Evolutionary conservation across 768 basidiomycete genomes (phyloP).

Genomic region (Serendipita vermifera): DNA sequence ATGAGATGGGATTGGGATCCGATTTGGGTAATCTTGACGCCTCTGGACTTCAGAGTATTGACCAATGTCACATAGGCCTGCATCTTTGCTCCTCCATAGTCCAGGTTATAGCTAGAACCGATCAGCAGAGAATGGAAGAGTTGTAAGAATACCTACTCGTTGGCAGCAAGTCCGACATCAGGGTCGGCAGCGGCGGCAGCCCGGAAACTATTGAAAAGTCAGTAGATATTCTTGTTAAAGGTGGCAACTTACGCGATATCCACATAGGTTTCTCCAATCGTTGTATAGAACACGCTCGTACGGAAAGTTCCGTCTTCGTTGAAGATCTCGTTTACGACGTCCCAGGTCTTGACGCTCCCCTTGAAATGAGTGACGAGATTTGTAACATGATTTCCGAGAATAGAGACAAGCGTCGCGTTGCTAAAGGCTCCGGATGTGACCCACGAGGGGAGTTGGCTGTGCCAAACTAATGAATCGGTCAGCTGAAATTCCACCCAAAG

Average conservation of each 20-base stretch:
- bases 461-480: slow-evolving; percentile 29
- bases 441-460: slow-evolving; percentile 42
- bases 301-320: slow-evolving; percentile 37
- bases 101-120: not conserved
- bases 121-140: not conserved
- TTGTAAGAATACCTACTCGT: slow-evolving; percentile 2
- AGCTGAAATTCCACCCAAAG: not conserved
- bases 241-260: slow-evolving; percentile 27
- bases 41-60: slow-evolving; percentile 32
- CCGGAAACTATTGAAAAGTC: slow-evolving; percentile 21
- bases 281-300: slow-evolving; percentile 39
- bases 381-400: slow-evolving; percentile 36
- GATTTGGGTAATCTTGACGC: slow-evolving; percentile 46
- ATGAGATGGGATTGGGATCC: slow-evolving; percentile 37
- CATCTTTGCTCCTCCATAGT: slow-evolving; percentile 34
- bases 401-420: slow-evolving; percentile 17
- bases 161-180: slow-evolving; percentile 31
- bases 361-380: slow-evolving; percentile 41
- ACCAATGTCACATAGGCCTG: slow-evolving; percentile 44
- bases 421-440: slow-evolving; percentile 14
- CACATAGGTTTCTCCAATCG: slow-evolving; percentile 35
- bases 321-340: slow-evolving; percentile 44
- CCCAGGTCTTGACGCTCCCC: slow-evolving; percentile 41
- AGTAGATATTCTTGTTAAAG: no score
- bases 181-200: slow-evolving; percentile 45